phyloP scores from a whole-genome alignment of 345 rosid genomes.

The Bruguiera gymnorhiza region DNA sequence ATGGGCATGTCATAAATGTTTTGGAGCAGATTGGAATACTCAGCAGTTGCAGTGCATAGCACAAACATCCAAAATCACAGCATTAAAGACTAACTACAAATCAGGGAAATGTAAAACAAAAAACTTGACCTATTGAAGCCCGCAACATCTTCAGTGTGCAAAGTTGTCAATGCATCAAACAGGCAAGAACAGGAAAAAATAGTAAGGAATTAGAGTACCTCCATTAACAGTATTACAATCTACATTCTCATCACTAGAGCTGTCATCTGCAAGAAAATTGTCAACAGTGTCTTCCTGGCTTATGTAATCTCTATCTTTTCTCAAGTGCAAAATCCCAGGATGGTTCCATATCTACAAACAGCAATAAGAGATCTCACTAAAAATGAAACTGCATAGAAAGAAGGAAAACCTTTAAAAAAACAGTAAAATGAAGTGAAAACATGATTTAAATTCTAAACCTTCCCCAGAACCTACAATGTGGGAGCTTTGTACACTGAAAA shows the following conservation, averaged over 20 bases:
- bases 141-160: no score
- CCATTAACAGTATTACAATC: slow-evolving; percentile 65
- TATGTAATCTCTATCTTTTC: slow-evolving; percentile 57
- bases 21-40: background rate
- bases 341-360: slow-evolving; percentile 89
- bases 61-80: background rate
- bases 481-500: no score
- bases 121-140: background rate
- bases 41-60: background rate
- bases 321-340: slow-evolving; percentile 95
- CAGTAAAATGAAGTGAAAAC: background rate
- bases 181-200: no score
- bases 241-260: slow-evolving; percentile 92
- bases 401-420: background rate
- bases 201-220: slow-evolving; percentile 42
- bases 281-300: slow-evolving; percentile 71
- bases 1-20: background rate
- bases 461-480: no score
- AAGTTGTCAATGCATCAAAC: no score
- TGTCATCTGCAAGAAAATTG: slow-evolving; percentile 69
- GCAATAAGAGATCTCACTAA: slow-evolving; percentile 16
- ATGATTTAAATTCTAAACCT: no score
- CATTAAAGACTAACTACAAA: background rate
- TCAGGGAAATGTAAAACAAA: background rate
- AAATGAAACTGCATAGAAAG: slow-evolving; percentile 1